Evolutionary conservation across 768 basidiomycete species (phyloP), one percentile per base, ranked within the genome.

Genomic region (Boletus subcaerulescens): DNA sequence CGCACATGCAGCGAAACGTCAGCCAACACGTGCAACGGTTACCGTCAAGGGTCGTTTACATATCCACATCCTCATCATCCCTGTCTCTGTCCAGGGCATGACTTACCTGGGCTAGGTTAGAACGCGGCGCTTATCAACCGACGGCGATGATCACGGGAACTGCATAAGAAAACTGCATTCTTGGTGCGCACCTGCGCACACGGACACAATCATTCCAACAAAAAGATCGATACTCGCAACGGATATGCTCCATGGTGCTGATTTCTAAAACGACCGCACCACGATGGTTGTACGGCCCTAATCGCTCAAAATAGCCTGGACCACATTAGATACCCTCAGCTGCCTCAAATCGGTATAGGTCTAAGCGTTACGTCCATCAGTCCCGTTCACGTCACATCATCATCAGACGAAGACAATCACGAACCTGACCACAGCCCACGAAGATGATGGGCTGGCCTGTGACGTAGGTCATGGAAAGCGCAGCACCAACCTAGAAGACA

Each of bases 381-480:
- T 18, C 29, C 55, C 43, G 24, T 36, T 24, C 17, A 39, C 46
- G 40, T 50, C 53, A 47, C 32, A 43, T 39, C 31, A 33, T 4
- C 31, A 44, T 35, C 38, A 38, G 10, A 24, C 4, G 35, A n/a
- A 43, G 41, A 41, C 15, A 31, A 53, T 24, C 45, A 68, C 84
- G 39, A 60, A 92, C 91, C 87, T 95, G 94, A 36, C 97, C 97
- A 65, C 93, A 97, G 8, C 97, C 97, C 59, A 99, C 93, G 69
- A 99, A 99, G 22, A 98, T 80, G 74, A 99, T 98, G 17, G 97
- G 96, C 67, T 98, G 95, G 22, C 97, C 96, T 3, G 97, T 98
- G 51, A 98, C 93, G 72, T 97, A 98, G 48, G 96, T 97, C 97
- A 99, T 98, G 4, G 93, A 97, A 49, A 99, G 79, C 10, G 97